Evolutionary conservation across 768 basidiomycete species (phyloP).

Genomic region (Krasilnikovozyma curviuscula): DNA sequence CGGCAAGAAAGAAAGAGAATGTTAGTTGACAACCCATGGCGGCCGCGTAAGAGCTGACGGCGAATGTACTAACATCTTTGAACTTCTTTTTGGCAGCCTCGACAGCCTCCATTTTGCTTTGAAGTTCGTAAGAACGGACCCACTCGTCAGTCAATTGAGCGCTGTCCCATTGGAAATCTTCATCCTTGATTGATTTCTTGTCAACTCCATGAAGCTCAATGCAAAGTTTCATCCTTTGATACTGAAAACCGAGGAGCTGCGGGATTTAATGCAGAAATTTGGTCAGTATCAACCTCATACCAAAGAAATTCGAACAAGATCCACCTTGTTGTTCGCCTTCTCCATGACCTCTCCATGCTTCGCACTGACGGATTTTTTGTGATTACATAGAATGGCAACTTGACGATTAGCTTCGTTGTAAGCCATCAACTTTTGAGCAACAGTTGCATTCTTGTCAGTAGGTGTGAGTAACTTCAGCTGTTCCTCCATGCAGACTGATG

Average conservation of each 20-base stretch:
- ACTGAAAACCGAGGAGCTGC: constrained; percentile 73
- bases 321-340: constrained; percentile 76
- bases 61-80: constrained; percentile 57
- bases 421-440: constrained; percentile 91
- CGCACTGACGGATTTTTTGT: constrained; percentile 86
- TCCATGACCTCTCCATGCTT: constrained; percentile 84
- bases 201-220: constrained; percentile 65
- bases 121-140: constrained; percentile 59
- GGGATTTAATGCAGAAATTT: neutral
- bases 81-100: constrained; percentile 89
- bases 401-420: constrained; percentile 94
- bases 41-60: too few relatives aligned
- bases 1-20: neutral
- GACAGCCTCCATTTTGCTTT: constrained; percentile 55
- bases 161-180: constrained; percentile 54
- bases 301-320: constrained; percentile 15
- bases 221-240: constrained; percentile 92
- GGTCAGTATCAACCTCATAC: neutral
- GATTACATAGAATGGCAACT: constrained; percentile 97
- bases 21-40: too few relatives aligned
- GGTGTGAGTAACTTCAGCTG: constrained; percentile 60
- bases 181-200: constrained; percentile 59
- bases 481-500: constrained; percentile 84
- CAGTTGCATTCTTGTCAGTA: constrained; percentile 36
- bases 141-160: constrained; percentile 90